Base-by-base conservation (phyloP, 352 stramenopile genomes). In the Globisporangium takayamanum region DNA sequence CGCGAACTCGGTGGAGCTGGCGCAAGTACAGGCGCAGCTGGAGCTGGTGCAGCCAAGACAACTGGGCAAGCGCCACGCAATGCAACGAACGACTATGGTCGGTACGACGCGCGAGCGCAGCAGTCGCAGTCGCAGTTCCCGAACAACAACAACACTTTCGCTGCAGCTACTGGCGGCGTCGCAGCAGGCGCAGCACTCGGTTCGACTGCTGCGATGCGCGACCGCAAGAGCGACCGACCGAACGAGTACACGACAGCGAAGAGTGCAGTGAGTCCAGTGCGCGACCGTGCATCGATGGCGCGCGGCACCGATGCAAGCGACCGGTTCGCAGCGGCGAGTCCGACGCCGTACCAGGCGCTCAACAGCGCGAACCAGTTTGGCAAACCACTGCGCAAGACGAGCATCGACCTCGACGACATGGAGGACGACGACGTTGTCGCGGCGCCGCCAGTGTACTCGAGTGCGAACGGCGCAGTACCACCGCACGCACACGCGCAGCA, bases 391-490 rank as follows among this genome's bases (percentile, higher is more conserved):
- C 68, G 62, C n/a, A 73, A 67, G 42, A 59, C 53, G 33, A 85
- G 64, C 52, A 60, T 78, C 28, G 63, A 82, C 20, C 50, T 71
- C 28, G 68, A 80, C 28, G 55, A 66, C 25, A 61, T 76, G 52
- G 64, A 72, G 28, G 64, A 69, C 36, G 66, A 75, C 39, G 63
- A 78, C 33, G 47, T 72, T 5, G 60, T 68, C n/a, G 67, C 57
- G 3, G 37, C 47, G 30, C 59, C 51, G 45, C 70, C 50, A 57
- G 45, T 44, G 25, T 62, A 33, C 48, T 46, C 47, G 4, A 48
- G 22, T 18, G 15, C 53, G 41, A 39, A 22, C 50, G 39, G 56
- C 14, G 18, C 41, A 8, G 14, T 6, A 14, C 41, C 15, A 2
- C 15, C 14, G 11, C 15, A 47, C 15, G 5, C 11, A 18, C 44